Conservation (phyloP, 768 basidiomycete species). For the Tricholoma terreum region DNA sequence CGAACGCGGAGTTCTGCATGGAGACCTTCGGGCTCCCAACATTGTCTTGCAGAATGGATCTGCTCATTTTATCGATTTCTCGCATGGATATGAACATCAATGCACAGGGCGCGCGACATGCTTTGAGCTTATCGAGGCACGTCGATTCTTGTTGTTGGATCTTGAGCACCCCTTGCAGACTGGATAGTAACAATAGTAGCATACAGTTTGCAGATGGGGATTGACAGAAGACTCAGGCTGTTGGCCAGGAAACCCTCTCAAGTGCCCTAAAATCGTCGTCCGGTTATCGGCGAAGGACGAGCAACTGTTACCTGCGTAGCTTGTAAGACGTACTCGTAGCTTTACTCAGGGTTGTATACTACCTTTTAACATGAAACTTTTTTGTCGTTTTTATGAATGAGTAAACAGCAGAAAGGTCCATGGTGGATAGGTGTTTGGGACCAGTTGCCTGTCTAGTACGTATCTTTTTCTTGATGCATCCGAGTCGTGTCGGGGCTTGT, state of each 20-base stretch:
- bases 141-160: not conserved
- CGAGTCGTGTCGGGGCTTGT: conserved; percentile 24
- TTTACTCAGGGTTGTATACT: no score
- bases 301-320: no score
- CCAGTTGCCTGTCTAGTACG: not conserved
- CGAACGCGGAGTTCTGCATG: not conserved
- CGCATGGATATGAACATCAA: not conserved
- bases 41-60: not conserved
- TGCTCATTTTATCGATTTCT: not conserved
- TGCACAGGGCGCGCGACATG: not conserved
- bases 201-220: not conserved
- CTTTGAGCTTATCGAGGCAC: not conserved
- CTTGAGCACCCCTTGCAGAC: not conserved
- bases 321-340: no score
- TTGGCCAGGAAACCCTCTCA: no score
- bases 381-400: not conserved
- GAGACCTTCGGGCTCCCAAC: not conserved
- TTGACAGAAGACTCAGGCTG: no score
- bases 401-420: not conserved
- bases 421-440: not conserved
- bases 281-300: no score
- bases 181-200: not conserved
- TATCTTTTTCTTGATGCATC: not conserved
- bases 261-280: no score
- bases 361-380: no score